Base-by-base conservation (phyloP, 371 early-diverging fungal genomes). In the Syncephalis plumigaleata region DNA sequence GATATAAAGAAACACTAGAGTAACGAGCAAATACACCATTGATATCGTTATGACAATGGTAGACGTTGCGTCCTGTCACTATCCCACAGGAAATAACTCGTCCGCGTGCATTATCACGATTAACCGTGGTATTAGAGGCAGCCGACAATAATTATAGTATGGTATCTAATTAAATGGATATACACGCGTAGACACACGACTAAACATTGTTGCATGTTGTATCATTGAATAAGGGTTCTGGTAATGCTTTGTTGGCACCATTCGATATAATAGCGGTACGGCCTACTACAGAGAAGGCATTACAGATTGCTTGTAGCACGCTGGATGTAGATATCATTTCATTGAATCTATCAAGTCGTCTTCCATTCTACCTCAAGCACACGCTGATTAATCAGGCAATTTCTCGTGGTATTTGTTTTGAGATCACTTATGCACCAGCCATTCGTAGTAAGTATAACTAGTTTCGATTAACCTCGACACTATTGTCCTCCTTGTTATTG, bases 281-380 rank as follows among this genome's bases (percentile, higher is more conserved):
- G 44, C 93, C 94, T 1, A 72, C 67, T 1, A 72, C 60, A 22
- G 82, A 88, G 39, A 87, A 88, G 52, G 58, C 75, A 1, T 75
- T 92, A 49, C 75, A 75, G 42, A 65, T 72, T 15, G 87, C 88
- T 1, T 87, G 91, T 60, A 64, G 70, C 36, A 67, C 71, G 16
- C 67, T 77, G 39, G 88, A 88, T 17, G 66, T 87, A 15, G 96
- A 96, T 56, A 65, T 96, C 42, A 89, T 96, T 24, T 77, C 89
- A 9, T 56, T 95, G 18, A 91, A 92, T 59, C 61, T 88, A 58
- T 68, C 73, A 0, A 47, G 73, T 54, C 61, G 85, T 45, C 54
- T 92, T 55, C 77, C 84, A 16, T 77, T 75, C 64, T 63, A 74
- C 64, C 47, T 88, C 48, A 74, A 81, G 62, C 63, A 75, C 56